Evolutionary conservation across 139 green algal genomes (phyloP).

Genomic region (Nannochloris sp.): DNA sequence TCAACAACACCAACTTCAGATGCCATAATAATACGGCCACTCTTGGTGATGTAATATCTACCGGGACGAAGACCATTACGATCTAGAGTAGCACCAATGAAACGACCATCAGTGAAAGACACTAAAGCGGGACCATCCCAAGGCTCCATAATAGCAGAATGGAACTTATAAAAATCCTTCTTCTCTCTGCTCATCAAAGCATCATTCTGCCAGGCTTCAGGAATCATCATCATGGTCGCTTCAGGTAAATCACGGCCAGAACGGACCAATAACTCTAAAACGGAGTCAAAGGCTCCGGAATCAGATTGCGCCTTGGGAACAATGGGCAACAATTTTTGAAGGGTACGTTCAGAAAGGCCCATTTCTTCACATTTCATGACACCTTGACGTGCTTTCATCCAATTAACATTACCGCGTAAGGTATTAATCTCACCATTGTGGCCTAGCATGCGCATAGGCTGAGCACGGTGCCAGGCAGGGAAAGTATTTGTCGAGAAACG

Average conservation of each 20-base stretch:
- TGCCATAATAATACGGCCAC: constrained; percentile 52
- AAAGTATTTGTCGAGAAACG: constrained; percentile 98
- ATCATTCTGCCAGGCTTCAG: constrained; percentile 92
- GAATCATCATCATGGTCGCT: constrained; percentile 96
- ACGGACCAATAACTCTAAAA: constrained; percentile 85
- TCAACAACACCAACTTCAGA: constrained; percentile 91
- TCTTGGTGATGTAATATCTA: constrained; percentile 91
- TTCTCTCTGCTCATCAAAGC: constrained; percentile 67
- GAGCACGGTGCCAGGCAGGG: constrained; percentile 82
- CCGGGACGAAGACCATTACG: constrained; percentile 93
- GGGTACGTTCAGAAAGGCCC: constrained; percentile 51
- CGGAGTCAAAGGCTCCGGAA: constrained; percentile 76
- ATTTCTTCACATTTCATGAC: constrained; percentile 69
- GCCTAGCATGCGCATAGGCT: constrained; percentile 89
- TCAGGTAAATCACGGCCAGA: constrained; percentile 77
- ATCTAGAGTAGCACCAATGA: constrained; percentile 91
- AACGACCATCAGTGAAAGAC: constrained; percentile 87
- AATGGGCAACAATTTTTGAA: constrained; percentile 78
- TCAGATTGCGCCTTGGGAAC: constrained; percentile 76
- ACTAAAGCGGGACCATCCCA: constrained; percentile 94
- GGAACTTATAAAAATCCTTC: constrained; percentile 87
- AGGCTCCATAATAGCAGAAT: constrained; percentile 90
- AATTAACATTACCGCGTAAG: constrained; percentile 75
- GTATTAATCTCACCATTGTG: constrained; percentile 95
- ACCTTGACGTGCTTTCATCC: constrained; percentile 89